Base-by-base conservation (phyloP, 2,329 filamentous ascomycete genomes). In the Hypocrella siamensis region DNA sequence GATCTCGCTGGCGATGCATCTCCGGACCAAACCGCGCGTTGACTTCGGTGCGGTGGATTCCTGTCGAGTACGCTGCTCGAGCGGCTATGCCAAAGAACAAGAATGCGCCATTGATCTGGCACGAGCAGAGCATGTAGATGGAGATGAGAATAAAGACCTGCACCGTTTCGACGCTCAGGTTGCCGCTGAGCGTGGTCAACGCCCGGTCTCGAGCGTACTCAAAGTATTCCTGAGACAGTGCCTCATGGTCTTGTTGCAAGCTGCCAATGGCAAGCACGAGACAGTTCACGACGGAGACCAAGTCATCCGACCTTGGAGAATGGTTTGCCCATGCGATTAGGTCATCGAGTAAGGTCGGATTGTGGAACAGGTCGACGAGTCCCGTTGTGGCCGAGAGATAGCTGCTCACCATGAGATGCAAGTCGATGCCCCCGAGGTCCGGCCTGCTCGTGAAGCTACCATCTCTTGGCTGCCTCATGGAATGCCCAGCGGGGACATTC, bases 31-130 rank as follows among this genome's bases (percentile, higher is more conserved):
- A 70, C 0, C 65, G 56, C 1, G 58, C 54, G 37, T 70, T 70
- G 16, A 70, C 63, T 31, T 68, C 65, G 1, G 62, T 65, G 3
- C 66, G 52, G 38, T 70, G 66, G 5, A 69, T 48, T 0, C 66
- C 66, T 11, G 70, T 59, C 0, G 64, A 63, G 35, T 69, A 67
- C 0, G 64, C 65, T 1, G 65, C 62, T 3, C 66, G 55, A 0
- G 60, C 65, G 0, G 65, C 62, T 6, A 68, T 60, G 6, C 65
- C 66, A 14, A 69, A 68, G 43, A 67, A 64, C 3, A 70, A 43
- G 30, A 67, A 70, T 0, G 63, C 63, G 2, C 63, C 63, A 34
- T 67, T 70, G 42, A 69, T 66, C 42, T 69, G 65, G 32, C 63
- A 68, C 4, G 65, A 58, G 18, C 61, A 60, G 4, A 69, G 60